Evolutionary conservation across 2,329 filamentous ascomycete genomes (phyloP).

Genomic region (Ophiostoma sp.): DNA sequence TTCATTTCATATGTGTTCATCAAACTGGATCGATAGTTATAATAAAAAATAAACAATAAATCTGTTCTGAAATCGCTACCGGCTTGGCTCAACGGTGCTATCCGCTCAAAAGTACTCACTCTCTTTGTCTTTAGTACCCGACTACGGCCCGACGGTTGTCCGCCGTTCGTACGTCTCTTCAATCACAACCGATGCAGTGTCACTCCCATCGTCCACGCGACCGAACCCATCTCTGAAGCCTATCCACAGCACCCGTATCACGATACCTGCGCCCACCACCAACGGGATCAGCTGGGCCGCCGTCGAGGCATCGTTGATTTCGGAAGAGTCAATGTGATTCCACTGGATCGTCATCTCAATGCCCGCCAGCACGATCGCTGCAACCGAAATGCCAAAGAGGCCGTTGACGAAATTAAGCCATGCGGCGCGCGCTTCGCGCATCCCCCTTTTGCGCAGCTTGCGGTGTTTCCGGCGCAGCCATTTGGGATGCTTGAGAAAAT

Average conservation of each 20-base stretch:
- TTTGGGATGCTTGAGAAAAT: slow-evolving; percentile 13
- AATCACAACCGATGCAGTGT: neutral
- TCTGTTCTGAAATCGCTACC: neutral
- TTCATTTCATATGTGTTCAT: neutral
- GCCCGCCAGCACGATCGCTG: neutral
- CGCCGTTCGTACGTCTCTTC: slow-evolving; percentile 27
- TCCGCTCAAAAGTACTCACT: neutral
- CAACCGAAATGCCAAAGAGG: slow-evolving; percentile 10
- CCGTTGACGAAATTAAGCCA: slow-evolving; percentile 6
- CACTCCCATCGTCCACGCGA: neutral
- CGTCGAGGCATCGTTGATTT: slow-evolving; percentile 27
- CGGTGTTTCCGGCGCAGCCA: slow-evolving; percentile 21
- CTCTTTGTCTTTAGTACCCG: neutral
- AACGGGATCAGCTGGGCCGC: slow-evolving; percentile 28
- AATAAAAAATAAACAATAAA: neutral
- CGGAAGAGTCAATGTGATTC: slow-evolving; percentile 30
- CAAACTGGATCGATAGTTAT: neutral
- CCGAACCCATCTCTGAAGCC: neutral
- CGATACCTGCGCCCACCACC: slow-evolving; percentile 11
- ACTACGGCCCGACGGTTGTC: neutral
- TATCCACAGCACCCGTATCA: slow-evolving; percentile 15
- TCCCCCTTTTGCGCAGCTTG: slow-evolving; percentile 15
- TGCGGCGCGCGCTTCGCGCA: slow-evolving; percentile 16
- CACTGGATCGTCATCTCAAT: slow-evolving; percentile 29
- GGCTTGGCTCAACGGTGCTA: neutral